Evolutionary conservation across 768 basidiomycete species (phyloP).

Genomic region (Tulasnella sp.): DNA sequence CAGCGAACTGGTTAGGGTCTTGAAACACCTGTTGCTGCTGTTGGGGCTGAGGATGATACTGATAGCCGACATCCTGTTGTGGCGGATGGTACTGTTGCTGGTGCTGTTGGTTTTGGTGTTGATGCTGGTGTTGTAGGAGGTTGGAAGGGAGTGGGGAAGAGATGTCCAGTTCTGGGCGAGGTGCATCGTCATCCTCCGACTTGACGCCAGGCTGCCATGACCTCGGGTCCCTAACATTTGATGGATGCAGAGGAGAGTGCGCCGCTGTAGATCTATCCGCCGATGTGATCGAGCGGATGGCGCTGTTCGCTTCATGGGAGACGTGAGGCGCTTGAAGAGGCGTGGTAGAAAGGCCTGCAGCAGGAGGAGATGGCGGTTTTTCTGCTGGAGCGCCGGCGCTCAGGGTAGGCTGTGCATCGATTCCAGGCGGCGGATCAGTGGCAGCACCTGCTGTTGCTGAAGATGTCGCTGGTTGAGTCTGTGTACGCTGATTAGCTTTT

Average conservation of each 20-base stretch:
- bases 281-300: slow-evolving; percentile 5
- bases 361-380: too few species aligned
- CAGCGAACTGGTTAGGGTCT: not conserved
- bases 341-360: too few species aligned
- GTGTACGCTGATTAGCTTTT: too few species aligned
- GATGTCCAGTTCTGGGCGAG: slow-evolving; percentile 2
- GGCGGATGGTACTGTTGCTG: too few species aligned
- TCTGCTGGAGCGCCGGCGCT: too few species aligned
- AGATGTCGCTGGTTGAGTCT: too few species aligned
- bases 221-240: not conserved
- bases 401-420: too few species aligned
- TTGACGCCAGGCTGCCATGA: not conserved
- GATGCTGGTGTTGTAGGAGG: slow-evolving; percentile 1
- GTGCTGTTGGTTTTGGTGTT: not conserved
- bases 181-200: slow-evolving; percentile 12
- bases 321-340: not conserved
- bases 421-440: too few species aligned
- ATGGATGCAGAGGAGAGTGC: slow-evolving; percentile 4
- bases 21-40: not conserved
- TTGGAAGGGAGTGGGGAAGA: not conserved
- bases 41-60: not conserved
- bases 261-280: slow-evolving; percentile 11
- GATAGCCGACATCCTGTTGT: too few species aligned
- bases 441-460: too few species aligned
- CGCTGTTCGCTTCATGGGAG: not conserved